phyloP scores from a whole-genome alignment of 2,329 filamentous ascomycete genomes.

The Rutstroemia sp. region DNA sequence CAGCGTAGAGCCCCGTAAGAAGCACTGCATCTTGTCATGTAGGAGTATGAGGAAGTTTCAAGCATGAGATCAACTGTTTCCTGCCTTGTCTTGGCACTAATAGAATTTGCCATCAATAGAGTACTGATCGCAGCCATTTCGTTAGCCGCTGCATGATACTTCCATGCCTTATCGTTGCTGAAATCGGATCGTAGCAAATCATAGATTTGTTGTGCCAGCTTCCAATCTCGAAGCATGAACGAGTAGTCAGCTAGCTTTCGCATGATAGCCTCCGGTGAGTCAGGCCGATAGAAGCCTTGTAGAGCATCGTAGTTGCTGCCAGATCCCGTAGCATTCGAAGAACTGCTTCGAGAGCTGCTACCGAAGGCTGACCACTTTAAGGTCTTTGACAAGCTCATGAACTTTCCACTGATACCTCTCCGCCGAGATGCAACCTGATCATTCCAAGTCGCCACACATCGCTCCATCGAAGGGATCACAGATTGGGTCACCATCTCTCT shows the following conservation, averaged over 20 bases:
- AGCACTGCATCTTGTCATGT: slow-evolving; percentile 74
- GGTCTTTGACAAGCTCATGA: slow-evolving; percentile 79
- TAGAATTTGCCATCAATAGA: slow-evolving; percentile 65
- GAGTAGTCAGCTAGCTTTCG: slow-evolving; percentile 90
- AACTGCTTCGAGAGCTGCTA: slow-evolving; percentile 34
- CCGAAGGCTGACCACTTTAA: slow-evolving; percentile 76
- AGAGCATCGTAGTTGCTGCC: slow-evolving; percentile 69
- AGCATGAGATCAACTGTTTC: slow-evolving; percentile 83
- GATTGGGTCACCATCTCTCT: slow-evolving; percentile 95
- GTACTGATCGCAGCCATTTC: slow-evolving; percentile 90
- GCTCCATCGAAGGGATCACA: slow-evolving; percentile 92
- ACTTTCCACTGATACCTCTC: slow-evolving; percentile 82
- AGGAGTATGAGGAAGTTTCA: slow-evolving; percentile 87
- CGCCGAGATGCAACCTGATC: slow-evolving; percentile 90
- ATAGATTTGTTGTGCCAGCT: slow-evolving; percentile 84
- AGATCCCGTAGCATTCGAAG: slow-evolving; percentile 35
- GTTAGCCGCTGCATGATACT: slow-evolving; percentile 84
- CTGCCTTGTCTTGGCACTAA: slow-evolving; percentile 67
- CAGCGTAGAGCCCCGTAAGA: slow-evolving; percentile 76
- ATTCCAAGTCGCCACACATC: slow-evolving; percentile 86
- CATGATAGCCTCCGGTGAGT: slow-evolving; percentile 82
- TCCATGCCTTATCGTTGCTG: slow-evolving; percentile 94
- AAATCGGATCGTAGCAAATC: slow-evolving; percentile 86
- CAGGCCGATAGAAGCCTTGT: slow-evolving; percentile 75
- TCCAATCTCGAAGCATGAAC: slow-evolving; percentile 96